phyloP scores from a whole-genome alignment of 192 early-diverging fungal species.

The Coemansia furcata region DNA sequence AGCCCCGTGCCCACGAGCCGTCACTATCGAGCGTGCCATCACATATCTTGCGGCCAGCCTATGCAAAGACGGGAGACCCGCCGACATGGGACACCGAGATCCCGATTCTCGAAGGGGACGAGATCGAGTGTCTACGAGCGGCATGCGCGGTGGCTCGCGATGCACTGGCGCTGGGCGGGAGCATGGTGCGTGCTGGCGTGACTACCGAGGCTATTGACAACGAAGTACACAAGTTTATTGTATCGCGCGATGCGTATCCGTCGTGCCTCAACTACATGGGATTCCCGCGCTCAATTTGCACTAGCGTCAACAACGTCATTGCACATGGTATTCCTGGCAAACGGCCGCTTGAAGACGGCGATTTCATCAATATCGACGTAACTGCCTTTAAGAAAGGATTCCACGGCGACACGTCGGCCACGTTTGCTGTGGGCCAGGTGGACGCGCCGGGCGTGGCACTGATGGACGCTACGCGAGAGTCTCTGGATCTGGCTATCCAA shows the following conservation, averaged over 20 bases:
- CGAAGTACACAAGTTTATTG: conserved; percentile 56
- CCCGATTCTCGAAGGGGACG: conserved; percentile 42
- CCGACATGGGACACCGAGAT: conserved; percentile 49
- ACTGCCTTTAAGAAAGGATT: conserved; percentile 66
- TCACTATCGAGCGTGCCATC: conserved; percentile 29
- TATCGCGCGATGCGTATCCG: conserved; percentile 62
- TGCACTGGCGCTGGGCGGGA: conserved; percentile 56
- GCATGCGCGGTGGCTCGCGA: conserved; percentile 60
- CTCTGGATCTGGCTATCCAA: conserved; percentile 60
- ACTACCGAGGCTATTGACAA: conserved; percentile 57
- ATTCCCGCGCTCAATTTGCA: conserved; percentile 75
- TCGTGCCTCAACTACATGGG: conserved; percentile 77
- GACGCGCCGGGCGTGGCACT: conserved; percentile 58
- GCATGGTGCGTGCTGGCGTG: conserved; percentile 49
- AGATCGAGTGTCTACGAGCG: conserved; percentile 44
- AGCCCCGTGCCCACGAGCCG: conserved; percentile 29
- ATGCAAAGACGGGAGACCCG: conserved; percentile 57
- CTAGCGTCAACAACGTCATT: conserved; percentile 81
- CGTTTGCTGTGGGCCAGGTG: conserved; percentile 60
- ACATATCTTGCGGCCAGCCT: conserved; percentile 56
- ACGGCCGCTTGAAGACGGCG: conserved; percentile 62
- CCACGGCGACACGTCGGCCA: conserved; percentile 73
- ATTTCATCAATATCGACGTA: conserved; percentile 78
- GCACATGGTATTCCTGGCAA: conserved; percentile 73
- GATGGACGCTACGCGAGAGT: conserved; percentile 57